phyloP scores from a whole-genome alignment of 1,284 basidiomycete genomes.

The Lignosus rhinocerotis region DNA sequence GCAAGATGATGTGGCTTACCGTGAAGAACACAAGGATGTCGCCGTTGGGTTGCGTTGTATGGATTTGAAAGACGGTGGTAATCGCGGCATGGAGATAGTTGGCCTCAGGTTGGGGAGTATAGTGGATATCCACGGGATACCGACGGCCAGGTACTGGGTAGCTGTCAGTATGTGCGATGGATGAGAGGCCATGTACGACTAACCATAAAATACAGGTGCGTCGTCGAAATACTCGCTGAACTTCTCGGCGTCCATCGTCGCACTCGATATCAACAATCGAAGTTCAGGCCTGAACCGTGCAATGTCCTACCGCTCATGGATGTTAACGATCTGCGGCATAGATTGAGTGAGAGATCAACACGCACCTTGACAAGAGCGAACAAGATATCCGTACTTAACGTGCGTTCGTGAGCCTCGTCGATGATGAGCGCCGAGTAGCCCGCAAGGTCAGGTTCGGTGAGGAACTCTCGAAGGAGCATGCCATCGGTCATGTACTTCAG shows the following conservation, averaged over 20 bases:
- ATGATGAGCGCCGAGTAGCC: slow-evolving; percentile 93
- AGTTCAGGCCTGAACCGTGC: slow-evolving; percentile 95
- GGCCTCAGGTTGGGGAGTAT: slow-evolving; percentile 96
- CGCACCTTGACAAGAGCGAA: slow-evolving; percentile 95
- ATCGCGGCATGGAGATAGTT: slow-evolving; percentile 99
- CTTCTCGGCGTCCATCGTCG: slow-evolving; percentile 96
- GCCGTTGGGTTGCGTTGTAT: slow-evolving; percentile 97
- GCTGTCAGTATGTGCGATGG: neutral
- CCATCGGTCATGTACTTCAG: slow-evolving; percentile 99
- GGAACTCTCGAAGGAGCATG: slow-evolving; percentile 94
- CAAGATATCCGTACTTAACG: slow-evolving; percentile 94
- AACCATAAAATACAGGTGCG: slow-evolving; percentile 91
- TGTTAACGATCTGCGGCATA: slow-evolving; percentile 26
- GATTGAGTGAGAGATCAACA: slow-evolving; percentile 27
- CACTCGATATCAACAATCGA: slow-evolving; percentile 88
- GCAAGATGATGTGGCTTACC: slow-evolving; percentile 42
- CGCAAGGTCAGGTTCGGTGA: slow-evolving; percentile 93
- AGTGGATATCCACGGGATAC: slow-evolving; percentile 98
- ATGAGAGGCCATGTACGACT: slow-evolving; percentile 25
- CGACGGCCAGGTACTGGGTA: slow-evolving; percentile 90
- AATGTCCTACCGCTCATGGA: slow-evolving; percentile 69
- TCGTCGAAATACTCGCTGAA: slow-evolving; percentile 96
- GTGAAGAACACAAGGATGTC: slow-evolving; percentile 98
- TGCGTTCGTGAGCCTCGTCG: slow-evolving; percentile 96
- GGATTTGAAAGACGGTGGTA: slow-evolving; percentile 98